Conservation (phyloP, 805 yeast genomes). For the Metschnikowia lochheadii region DNA sequence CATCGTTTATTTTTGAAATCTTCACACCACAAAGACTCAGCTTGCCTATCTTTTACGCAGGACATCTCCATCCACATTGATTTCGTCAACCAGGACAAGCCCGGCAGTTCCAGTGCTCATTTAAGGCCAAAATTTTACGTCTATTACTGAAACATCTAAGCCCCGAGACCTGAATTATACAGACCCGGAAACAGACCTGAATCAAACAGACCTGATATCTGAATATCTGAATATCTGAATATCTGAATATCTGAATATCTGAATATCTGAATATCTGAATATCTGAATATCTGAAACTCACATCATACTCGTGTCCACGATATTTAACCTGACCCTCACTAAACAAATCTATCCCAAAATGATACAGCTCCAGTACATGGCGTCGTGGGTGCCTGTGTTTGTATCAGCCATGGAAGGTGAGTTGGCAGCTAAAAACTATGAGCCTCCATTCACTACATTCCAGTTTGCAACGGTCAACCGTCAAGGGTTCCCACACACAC, state of each 20-base stretch:
- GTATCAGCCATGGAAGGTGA: slow-evolving; percentile 50
- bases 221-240: not conserved
- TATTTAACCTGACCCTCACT: not conserved
- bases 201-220: not conserved
- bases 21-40: not conserved
- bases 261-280: too few species aligned
- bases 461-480: slow-evolving; percentile 65
- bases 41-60: not conserved
- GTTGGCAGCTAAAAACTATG: slow-evolving; percentile 19
- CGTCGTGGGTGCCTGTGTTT: slow-evolving; percentile 76
- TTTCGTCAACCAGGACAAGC: not conserved
- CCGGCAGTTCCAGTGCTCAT: not conserved
- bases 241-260: not conserved
- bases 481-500: slow-evolving; percentile 52
- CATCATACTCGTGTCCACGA: not conserved
- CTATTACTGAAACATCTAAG: not conserved
- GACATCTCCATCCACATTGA: not conserved
- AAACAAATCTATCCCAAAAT: slow-evolving; percentile 11
- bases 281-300: not conserved
- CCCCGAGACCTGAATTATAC: not conserved
- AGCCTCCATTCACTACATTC: slow-evolving; percentile 53
- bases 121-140: too few species aligned
- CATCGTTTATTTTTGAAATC: not conserved
- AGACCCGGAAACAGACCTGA: not conserved
- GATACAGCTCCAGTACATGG: slow-evolving; percentile 39